A percentile compares a stretch with the other conserved stretches of the same genome.
Conservation (phyloP, 345 rosid species). For the Cardamine chenopodiifolia region DNA sequence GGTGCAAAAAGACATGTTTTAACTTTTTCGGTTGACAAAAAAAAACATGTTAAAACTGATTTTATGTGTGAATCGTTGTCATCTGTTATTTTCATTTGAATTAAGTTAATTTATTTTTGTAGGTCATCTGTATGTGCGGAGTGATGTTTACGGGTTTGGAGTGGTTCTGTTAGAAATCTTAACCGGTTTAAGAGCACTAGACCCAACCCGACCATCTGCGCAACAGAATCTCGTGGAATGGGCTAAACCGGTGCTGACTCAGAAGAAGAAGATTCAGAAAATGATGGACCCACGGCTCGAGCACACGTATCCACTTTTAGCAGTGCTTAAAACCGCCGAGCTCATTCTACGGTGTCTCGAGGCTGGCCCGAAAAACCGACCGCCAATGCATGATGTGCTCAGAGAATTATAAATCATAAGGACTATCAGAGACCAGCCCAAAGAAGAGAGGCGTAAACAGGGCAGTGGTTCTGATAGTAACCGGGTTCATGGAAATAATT, state of each 20-base stretch:
- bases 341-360: slow-evolving; percentile 60
- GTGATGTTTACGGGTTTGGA: slow-evolving; percentile 90
- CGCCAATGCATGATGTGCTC: slow-evolving; percentile 70
- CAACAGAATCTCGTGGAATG: slow-evolving; percentile 63
- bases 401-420: slow-evolving; percentile 46
- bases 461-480: slow-evolving; percentile 12
- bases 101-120: slow-evolving; percentile 16
- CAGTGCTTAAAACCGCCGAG: slow-evolving; percentile 50
- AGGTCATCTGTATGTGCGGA: slow-evolving; percentile 81
- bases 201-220: slow-evolving; percentile 52
- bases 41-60: neutral
- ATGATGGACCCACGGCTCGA: slow-evolving; percentile 74
- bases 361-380: slow-evolving; percentile 65
- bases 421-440: slow-evolving; percentile 44
- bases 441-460: slow-evolving; percentile 39
- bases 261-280: slow-evolving; percentile 59
- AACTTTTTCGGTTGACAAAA: neutral
- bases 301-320: slow-evolving; percentile 53
- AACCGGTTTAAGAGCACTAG: slow-evolving; percentile 69
- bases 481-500: slow-evolving; percentile 29
- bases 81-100: neutral
- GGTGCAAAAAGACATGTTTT: neutral
- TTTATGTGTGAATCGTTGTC: neutral
- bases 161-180: slow-evolving; percentile 75
- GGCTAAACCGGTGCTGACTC: slow-evolving; percentile 52